Evolutionary conservation across 768 basidiomycete species (phyloP).

Genomic region (Tulasnella sp.): DNA sequence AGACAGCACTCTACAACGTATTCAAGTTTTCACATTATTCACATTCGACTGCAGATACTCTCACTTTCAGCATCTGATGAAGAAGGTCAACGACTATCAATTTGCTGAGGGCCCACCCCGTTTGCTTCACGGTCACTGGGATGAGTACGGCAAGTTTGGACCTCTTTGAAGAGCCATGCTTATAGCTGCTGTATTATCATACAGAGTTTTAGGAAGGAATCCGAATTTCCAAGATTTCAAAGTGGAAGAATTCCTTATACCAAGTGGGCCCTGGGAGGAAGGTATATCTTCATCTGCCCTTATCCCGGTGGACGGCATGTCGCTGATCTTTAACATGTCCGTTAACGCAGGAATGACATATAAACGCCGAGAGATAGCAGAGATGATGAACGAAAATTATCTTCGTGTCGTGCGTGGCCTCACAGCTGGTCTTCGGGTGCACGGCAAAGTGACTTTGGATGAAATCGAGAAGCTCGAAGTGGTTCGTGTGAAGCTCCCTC

Average conservation of each 20-base stretch:
- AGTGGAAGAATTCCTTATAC: background rate
- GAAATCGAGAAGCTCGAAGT: background rate
- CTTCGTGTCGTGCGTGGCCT: background rate
- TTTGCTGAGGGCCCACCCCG: background rate
- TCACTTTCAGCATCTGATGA: background rate
- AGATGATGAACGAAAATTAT: background rate
- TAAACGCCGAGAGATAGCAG: background rate
- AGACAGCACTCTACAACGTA: background rate
- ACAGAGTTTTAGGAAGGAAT: background rate
- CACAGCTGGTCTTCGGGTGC: background rate
- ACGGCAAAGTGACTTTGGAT: background rate
- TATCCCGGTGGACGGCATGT: background rate
- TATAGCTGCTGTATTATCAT: background rate
- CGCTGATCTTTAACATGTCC: background rate
- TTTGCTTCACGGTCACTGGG: background rate
- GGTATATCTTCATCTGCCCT: background rate
- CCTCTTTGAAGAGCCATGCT: background rate
- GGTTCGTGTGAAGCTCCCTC: background rate
- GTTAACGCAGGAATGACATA: background rate
- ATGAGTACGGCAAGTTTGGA: background rate
- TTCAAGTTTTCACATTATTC: background rate
- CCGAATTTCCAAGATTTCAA: background rate
- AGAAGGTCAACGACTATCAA: background rate
- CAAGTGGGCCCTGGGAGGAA: background rate
- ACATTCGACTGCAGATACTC: background rate